Conservation (phyloP, 2,329 filamentous ascomycete species). For the Emergomyces orientalis region DNA sequence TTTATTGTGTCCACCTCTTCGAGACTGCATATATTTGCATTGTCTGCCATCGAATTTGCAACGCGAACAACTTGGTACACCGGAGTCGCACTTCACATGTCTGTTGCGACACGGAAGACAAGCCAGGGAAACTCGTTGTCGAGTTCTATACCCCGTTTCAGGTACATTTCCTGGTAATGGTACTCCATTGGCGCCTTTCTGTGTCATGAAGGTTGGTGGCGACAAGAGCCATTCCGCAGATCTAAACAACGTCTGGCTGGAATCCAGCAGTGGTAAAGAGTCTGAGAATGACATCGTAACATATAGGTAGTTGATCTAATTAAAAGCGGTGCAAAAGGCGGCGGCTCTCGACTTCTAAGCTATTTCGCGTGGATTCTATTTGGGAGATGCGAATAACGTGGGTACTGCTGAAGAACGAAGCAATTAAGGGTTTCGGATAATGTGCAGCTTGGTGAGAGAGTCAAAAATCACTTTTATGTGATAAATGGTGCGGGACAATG, state of each 20-base stretch:
- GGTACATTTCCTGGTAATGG: not conserved
- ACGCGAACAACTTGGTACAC: conserved; percentile 35
- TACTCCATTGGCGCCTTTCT: not conserved
- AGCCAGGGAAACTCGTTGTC: conserved; percentile 13
- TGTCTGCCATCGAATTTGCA: conserved; percentile 36
- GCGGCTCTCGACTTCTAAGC: not conserved
- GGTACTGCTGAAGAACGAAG: not conserved
- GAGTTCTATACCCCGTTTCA: not conserved
- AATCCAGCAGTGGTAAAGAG: not conserved
- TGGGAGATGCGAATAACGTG: not conserved
- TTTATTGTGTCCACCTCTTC: conserved; percentile 30
- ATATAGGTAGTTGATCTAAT: not conserved
- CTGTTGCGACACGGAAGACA: conserved; percentile 30
- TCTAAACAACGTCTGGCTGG: not conserved
- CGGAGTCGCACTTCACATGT: conserved; percentile 42
- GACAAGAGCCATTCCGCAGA: conserved; percentile 1
- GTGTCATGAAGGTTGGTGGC: not conserved
- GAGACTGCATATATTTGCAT: conserved; percentile 42
- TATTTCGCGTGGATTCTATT: not conserved
- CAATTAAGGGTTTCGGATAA: not conserved
- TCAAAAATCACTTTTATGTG: not conserved
- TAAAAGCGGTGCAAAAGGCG: not conserved
- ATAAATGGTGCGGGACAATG: no score
- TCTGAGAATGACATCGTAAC: not conserved
- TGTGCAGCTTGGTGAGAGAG: not conserved